These are phyloP conservation scores for Penicillium manginii DNA, from an alignment of 495 filamentous ascomycete genomes.

Conservation along the genomic window DNA sequence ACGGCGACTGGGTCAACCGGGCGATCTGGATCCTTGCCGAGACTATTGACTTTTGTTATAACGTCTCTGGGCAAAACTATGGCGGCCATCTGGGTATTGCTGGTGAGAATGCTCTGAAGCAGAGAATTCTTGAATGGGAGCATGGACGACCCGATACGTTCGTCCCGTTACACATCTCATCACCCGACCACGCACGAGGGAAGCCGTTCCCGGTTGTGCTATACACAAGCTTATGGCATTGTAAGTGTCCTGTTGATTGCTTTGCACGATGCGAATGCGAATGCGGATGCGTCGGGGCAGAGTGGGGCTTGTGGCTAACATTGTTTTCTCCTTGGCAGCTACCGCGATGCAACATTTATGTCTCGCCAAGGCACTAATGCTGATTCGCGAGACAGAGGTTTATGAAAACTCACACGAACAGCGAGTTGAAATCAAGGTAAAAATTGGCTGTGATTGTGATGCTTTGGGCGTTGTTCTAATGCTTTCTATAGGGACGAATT, in stretches of 20 bases:
- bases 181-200: conserved; percentile 30
- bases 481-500: conserved; percentile 29
- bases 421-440: conserved; percentile 29
- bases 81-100: conserved; percentile 22
- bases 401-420: conserved; percentile 21
- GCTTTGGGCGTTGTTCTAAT: not conserved
- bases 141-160: conserved; percentile 34
- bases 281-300: not conserved
- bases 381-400: conserved; percentile 28
- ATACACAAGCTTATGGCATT: conserved; percentile 43
- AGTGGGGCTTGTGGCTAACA: not conserved
- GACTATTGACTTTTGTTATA: conserved; percentile 45
- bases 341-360: conserved; percentile 45
- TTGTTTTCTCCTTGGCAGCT: conserved; percentile 25
- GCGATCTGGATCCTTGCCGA: conserved; percentile 47
- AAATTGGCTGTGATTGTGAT: not conserved
- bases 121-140: conserved; percentile 40
- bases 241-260: conserved; percentile 23
- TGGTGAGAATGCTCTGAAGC: conserved; percentile 29
- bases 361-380: conserved; percentile 42
- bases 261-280: not conserved
- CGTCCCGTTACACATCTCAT: conserved; percentile 40
- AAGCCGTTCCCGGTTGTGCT: conserved; percentile 45
- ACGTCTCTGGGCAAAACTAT: conserved; percentile 25
- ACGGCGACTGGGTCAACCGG: conserved; percentile 45